Evolutionary conservation across 345 rosid genomes (phyloP).

Genomic region (Camelina laxa): DNA sequence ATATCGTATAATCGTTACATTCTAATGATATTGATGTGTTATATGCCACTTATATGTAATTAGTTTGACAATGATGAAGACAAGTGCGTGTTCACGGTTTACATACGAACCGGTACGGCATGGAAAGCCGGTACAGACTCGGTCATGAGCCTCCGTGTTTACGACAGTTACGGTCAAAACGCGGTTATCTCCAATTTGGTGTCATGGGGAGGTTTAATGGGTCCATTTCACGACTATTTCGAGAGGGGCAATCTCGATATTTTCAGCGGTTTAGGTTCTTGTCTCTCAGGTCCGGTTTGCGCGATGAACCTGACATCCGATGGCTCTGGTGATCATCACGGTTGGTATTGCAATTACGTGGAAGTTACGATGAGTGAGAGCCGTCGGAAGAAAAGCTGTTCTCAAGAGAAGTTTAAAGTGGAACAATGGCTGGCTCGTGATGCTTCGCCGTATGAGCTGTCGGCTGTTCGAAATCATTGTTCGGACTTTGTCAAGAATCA

Average conservation of each 20-base stretch:
- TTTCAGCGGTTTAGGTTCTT: constrained; percentile 74
- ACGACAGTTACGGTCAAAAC: constrained; percentile 51
- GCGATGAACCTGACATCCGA: constrained; percentile 78
- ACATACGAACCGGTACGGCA: constrained; percentile 75
- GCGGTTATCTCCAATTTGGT: constrained; percentile 55
- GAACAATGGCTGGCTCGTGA: constrained; percentile 94
- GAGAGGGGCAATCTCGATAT: constrained; percentile 93
- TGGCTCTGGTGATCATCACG: constrained; percentile 74
- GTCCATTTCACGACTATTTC: constrained; percentile 63
- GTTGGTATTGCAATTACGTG: constrained; percentile 92
- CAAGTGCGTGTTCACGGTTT: constrained; percentile 73
- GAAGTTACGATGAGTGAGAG: constrained; percentile 72
- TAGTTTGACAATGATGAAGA: constrained; percentile 40
- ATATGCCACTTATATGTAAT: too few relatives aligned
- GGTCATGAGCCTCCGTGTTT: constrained; percentile 56
- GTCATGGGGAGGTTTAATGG: constrained; percentile 90
- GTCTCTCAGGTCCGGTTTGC: constrained; percentile 62
- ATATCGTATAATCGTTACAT: neutral
- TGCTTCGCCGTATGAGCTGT: constrained; percentile 65
- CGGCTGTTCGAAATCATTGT: constrained; percentile 61
- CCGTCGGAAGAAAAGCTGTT: constrained; percentile 52
- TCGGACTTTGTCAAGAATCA: constrained; percentile 36
- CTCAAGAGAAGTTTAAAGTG: constrained; percentile 62
- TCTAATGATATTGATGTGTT: neutral
- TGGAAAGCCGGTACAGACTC: constrained; percentile 89